A percentile compares a stretch with the other conserved stretches of the same genome.
Evolutionary conservation across 2,329 filamentous ascomycete genomes (phyloP).

Genomic region (Sporothrix luriei): DNA sequence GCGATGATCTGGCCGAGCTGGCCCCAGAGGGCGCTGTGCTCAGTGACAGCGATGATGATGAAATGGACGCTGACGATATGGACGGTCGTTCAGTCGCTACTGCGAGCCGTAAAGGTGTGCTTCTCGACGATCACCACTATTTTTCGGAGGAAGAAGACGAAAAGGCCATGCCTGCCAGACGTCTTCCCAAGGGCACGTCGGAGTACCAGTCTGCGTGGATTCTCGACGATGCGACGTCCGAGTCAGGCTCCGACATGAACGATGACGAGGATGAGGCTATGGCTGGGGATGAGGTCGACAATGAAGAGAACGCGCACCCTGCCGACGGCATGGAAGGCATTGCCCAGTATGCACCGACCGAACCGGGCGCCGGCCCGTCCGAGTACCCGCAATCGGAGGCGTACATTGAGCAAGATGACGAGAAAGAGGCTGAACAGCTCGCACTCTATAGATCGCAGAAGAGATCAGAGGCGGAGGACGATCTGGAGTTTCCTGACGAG

Average conservation of each 20-base stretch:
- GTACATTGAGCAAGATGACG: conserved; percentile 84
- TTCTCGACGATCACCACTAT: conserved; percentile 96
- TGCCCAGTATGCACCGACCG: conserved; percentile 68
- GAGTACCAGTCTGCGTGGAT: conserved; percentile 95
- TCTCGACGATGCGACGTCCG: conserved; percentile 73
- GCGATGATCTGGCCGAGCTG: conserved; percentile 78
- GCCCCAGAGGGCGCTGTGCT: conserved; percentile 85
- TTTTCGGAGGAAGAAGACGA: conserved; percentile 84
- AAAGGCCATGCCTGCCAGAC: conserved; percentile 65
- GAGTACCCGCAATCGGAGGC: conserved; percentile 94
- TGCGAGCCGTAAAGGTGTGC: conserved; percentile 75
- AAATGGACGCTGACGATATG: conserved; percentile 58
- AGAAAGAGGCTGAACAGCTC: conserved; percentile 74
- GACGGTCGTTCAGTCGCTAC: conserved; percentile 47
- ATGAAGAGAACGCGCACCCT: conserved; percentile 65
- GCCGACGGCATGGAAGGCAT: conserved; percentile 74
- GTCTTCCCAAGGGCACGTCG: conserved; percentile 86
- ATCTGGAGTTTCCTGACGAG: conserved; percentile 95
- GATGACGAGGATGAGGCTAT: conserved; percentile 59
- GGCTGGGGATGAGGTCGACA: conserved; percentile 41
- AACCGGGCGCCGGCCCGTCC: conserved; percentile 67
- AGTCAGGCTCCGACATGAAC: conserved; percentile 79
- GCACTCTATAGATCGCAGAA: conserved; percentile 79
- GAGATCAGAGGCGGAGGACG: conserved; percentile 82
- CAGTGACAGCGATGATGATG: conserved; percentile 43